These are phyloP conservation scores for Priceomyces castillae DNA, from an alignment of 805 yeast genomes.

Conservation along the genomic window DNA sequence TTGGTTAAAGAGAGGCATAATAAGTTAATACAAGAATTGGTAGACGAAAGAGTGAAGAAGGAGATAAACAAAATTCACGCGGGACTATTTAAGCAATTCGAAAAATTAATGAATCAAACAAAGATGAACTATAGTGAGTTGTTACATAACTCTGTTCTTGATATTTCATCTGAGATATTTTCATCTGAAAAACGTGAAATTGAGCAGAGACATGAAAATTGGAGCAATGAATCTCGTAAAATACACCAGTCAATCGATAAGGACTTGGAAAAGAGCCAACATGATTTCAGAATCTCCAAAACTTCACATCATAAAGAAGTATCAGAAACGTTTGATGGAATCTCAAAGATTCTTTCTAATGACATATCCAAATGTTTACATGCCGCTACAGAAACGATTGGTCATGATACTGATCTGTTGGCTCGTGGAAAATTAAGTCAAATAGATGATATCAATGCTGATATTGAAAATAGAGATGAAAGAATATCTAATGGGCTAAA, in stretches of 20 bases:
- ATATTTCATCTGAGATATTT: conserved; percentile 8
- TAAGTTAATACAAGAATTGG: not conserved
- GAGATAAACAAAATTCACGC: conserved; percentile 3
- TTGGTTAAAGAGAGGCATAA: conserved; percentile 5
- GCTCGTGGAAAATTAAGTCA: conserved; percentile 3
- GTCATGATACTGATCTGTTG: not conserved
- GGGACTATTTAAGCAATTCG: conserved; percentile 3
- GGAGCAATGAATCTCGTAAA: conserved; percentile 12
- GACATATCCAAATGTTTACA: conserved; percentile 8
- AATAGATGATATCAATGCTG: conserved; percentile 5
- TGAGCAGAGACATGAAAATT: conserved; percentile 9
- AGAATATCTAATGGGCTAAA: not conserved
- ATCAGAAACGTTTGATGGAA: conserved; percentile 8
- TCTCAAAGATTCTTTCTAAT: conserved; percentile 6
- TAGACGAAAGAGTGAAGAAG: conserved; percentile 7
- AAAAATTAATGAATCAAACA: conserved; percentile 5
- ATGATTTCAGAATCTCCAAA: not conserved
- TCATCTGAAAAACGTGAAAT: conserved; percentile 7
- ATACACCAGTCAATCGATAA: conserved; percentile 8
- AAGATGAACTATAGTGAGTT: conserved; percentile 6
- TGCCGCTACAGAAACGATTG: conserved; percentile 3
- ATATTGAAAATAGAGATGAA: conserved; percentile 8
- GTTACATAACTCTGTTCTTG: conserved; percentile 10
- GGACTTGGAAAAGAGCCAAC: conserved; percentile 1
- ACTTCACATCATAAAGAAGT: conserved; percentile 7